phyloP scores from a whole-genome alignment of 495 filamentous ascomycete species.

The Penicillium pulvis region DNA sequence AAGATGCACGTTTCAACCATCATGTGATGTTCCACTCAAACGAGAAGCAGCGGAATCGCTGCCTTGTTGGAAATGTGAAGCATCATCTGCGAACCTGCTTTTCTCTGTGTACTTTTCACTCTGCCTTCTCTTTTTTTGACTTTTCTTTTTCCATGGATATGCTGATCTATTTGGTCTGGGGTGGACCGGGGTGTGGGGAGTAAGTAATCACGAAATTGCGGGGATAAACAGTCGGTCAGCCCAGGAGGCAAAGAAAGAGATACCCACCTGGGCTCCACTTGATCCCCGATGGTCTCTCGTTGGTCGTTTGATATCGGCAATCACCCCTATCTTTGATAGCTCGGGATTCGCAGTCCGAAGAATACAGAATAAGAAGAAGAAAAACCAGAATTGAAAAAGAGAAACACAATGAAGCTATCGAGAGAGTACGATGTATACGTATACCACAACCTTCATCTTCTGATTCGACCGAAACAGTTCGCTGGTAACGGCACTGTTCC shows the following conservation, averaged over 20 bases:
- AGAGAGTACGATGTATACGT: neutral
- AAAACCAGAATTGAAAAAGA: neutral
- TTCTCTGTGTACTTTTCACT: conserved; percentile 6
- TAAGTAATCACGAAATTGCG: conserved; percentile 6
- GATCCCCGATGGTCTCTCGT: neutral
- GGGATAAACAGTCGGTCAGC: conserved; percentile 12
- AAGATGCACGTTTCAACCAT: conserved; percentile 19
- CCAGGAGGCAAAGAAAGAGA: conserved; percentile 5
- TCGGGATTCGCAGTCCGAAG: too few relatives aligned
- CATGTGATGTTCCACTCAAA: conserved; percentile 28
- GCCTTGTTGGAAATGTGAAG: conserved; percentile 7
- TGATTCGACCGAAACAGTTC: conserved; percentile 16
- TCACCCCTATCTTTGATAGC: neutral
- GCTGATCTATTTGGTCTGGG: conserved; percentile 4
- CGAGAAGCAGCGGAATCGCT: conserved; percentile 7
- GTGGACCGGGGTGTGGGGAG: conserved; percentile 9
- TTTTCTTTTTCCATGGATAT: neutral
- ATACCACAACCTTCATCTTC: conserved; percentile 2
- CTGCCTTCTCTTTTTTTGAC: neutral
- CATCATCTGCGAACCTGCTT: conserved; percentile 15
- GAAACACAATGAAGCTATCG: neutral
- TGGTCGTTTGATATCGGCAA: conserved; percentile 5
- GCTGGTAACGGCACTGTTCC: conserved; percentile 9
- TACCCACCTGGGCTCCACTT: neutral
- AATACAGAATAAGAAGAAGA: neutral